phyloP scores from a whole-genome alignment of 768 basidiomycete genomes.

The Strobilomyces dryophilus region DNA sequence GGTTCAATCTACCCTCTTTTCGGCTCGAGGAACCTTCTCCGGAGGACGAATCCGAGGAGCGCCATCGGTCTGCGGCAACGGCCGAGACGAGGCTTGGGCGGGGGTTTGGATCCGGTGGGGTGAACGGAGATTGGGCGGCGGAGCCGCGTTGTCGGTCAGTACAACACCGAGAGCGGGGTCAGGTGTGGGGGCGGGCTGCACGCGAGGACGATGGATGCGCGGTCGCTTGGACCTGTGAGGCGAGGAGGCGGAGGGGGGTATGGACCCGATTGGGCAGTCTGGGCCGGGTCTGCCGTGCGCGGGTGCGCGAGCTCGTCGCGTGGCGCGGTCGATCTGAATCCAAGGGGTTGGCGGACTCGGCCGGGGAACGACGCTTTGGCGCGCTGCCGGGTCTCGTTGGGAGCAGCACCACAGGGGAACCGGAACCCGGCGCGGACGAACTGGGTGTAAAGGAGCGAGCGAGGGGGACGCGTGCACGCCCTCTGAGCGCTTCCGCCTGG shows the following conservation, averaged over 20 bases:
- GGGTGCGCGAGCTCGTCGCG: conserved; percentile 3
- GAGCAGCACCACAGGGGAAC: too few species aligned
- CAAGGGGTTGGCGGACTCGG: background rate
- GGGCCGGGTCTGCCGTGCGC: conserved; percentile 1
- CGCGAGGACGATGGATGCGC: background rate
- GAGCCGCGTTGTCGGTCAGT: too few species aligned
- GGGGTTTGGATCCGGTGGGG: too few species aligned
- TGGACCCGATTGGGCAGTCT: conserved; percentile 1
- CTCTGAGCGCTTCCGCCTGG: background rate
- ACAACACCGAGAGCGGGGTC: too few species aligned
- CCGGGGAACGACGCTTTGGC: too few species aligned
- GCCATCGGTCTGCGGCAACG: background rate
- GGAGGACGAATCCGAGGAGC: background rate
- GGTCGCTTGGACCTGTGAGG: background rate
- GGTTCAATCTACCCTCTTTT: conserved; percentile 17
- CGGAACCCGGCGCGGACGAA: background rate
- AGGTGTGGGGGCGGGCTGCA: background rate
- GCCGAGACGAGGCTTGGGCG: conserved; percentile 1
- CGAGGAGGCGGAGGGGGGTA: background rate
- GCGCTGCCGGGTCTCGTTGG: too few species aligned
- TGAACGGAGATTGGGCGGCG: too few species aligned
- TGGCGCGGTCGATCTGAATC: conserved; percentile 7
- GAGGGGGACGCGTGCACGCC: background rate
- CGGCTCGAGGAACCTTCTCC: conserved; percentile 16
- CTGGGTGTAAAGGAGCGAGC: background rate